Evolutionary conservation across 1,139 yeast genomes (phyloP), one percentile per base, ranked within the genome.

Genomic region (Yamadazyma mexicana): DNA sequence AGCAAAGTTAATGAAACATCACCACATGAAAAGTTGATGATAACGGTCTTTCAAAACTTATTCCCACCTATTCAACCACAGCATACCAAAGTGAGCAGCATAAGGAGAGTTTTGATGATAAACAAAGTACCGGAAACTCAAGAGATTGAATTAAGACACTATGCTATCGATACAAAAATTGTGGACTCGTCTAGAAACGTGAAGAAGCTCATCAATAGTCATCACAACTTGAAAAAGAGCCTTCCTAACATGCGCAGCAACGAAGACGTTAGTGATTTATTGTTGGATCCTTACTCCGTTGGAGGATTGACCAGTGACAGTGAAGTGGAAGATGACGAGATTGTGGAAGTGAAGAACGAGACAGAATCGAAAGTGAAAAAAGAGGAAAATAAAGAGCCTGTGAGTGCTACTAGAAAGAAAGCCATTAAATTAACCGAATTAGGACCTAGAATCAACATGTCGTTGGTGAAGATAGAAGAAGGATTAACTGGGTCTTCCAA

Each of bases 1-100:
- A 73, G 75, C 30, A 75, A 75, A 43, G 71, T 81, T 37, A 66
- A 67, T 36, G 79, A 73, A 42, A 73, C 81, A 22, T 69, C 63
- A 14, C 79, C 78, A 29, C 86, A 83, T 46, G 98, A 92, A 60
- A 87, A 87, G 51, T 73, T 92, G 49, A 62, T 91, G 49, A 81
- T 95, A 24, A 87, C 98, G 2, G 83, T 91, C 69, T 88, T 94
- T 66, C 98, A 92, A 62, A 89, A 89, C 65, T 81, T 92, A 80
- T 89, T 92, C 60, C 99, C 99, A 5, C 89, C 98, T 16, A 83
- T 94, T 51, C 81, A 83, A 43, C 96, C 96, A 17, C 85, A 85
- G 46, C 67, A 69, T 46, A 87, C 95, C 24, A 82, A 80, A 48
- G 83, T 92, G 23, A 68, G 74, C 31, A 70, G 84, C 1, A 91